Evolutionary conservation across 2,329 filamentous ascomycete species (phyloP), one percentile per base, ranked within the genome.

Genomic region (Cordyceps fumosorosea): DNA sequence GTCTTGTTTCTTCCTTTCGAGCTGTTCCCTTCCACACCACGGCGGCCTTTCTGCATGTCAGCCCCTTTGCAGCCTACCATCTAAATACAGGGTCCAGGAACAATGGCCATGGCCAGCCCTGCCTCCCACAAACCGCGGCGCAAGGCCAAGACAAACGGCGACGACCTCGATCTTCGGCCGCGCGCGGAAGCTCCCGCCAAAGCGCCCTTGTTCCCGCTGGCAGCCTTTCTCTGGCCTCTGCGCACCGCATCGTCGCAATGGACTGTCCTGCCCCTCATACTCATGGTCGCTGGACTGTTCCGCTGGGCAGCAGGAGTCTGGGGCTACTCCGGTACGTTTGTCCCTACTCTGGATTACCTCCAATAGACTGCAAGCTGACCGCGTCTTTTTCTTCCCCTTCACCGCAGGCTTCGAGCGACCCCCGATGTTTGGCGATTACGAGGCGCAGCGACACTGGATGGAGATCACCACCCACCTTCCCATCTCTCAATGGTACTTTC

Each of bases 371-470:
- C 32, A 42, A 47, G 40, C 48, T 62, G n/a, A 66, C 60, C 20
- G 56, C 64, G 65, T 45, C 66, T 26, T 60, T 51, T 51, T 52
- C 52, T 20, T 32, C 16, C 26, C 29, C 29, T 32, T 34, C 34
- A 47, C 51, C 62, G 4, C 65, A 92, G 90, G 93, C 62, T 90
- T 88, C 70, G 80, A 88, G 63, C 85, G 84, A 64, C 93, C 93
- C 42, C 95, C 95, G 6, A 92, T 97, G 86, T 90, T 93, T 71
- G 95, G 95, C 67, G 95, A 99, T 75, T 99, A 96, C 76, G 95
- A 99, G 78, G 95, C 96, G 3, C 95, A 99, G 75, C 81, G 95
- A 69, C 95, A 99, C 75, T 99, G 95, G 95, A 96, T 99, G 93
- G 95, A 99, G 72, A 81, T 99, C 66, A 97, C 95, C 2, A 90